Conservation (phyloP, 495 filamentous ascomycete genomes). For the Extremus antarcticus region DNA sequence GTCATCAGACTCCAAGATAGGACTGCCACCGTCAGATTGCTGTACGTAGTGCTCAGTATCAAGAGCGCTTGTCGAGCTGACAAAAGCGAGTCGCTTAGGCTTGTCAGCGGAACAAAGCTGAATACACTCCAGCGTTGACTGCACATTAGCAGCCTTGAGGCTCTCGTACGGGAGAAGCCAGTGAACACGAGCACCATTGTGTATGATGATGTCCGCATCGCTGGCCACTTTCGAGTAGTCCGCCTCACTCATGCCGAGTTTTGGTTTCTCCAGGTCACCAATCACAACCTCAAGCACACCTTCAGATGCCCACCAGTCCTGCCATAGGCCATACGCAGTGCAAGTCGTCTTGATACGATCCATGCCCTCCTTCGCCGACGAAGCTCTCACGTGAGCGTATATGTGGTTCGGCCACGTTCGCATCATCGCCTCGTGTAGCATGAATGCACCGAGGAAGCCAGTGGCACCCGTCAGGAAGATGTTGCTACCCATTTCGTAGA, state of each 20-base stretch:
- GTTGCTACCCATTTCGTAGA: slow-evolving; percentile 39
- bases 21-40: slow-evolving; percentile 50
- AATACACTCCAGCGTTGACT: slow-evolving; percentile 67
- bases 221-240: slow-evolving; percentile 53
- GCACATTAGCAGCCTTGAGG: slow-evolving; percentile 67
- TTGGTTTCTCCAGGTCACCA: slow-evolving; percentile 61
- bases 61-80: slow-evolving; percentile 76
- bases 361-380: slow-evolving; percentile 42
- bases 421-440: slow-evolving; percentile 63
- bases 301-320: slow-evolving; percentile 48
- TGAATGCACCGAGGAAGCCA: slow-evolving; percentile 78
- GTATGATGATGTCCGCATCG: slow-evolving; percentile 68
- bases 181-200: slow-evolving; percentile 72
- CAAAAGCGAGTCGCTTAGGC: slow-evolving; percentile 71
- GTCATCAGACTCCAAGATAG: slow-evolving; percentile 54
- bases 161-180: slow-evolving; percentile 76
- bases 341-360: slow-evolving; percentile 41
- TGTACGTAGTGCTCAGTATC: slow-evolving; percentile 72
- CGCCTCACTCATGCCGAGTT: slow-evolving; percentile 54
- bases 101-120: slow-evolving; percentile 64
- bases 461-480: slow-evolving; percentile 85
- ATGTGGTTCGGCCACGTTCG: slow-evolving; percentile 52
- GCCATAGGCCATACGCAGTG: slow-evolving; percentile 72
- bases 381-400: slow-evolving; percentile 66
- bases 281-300: slow-evolving; percentile 50